Percentiles rank a stretch among this genome's conserved stretches.
phyloP scores from a whole-genome alignment of 2,329 filamentous ascomycete genomes.

The Cladosporium colombiae region DNA sequence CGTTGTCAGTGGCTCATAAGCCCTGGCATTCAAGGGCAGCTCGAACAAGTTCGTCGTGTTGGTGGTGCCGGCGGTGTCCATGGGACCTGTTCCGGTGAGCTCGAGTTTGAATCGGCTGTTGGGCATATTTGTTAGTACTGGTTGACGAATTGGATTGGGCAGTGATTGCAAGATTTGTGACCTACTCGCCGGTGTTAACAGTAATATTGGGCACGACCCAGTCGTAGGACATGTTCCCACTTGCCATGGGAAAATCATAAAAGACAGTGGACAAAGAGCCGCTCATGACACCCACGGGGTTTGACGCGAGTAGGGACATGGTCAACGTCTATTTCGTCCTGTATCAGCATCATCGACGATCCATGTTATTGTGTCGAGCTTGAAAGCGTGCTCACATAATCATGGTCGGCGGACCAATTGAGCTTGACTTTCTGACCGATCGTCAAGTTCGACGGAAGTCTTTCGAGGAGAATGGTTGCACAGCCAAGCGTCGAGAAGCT shows the following conservation, averaged over 20 bases:
- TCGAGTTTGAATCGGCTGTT: not conserved
- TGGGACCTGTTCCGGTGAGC: not conserved
- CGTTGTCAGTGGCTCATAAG: not conserved
- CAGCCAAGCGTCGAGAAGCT: not conserved
- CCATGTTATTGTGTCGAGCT: not conserved
- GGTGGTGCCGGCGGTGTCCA: not conserved
- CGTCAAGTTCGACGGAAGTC: not conserved
- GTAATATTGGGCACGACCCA: not conserved
- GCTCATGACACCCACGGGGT: not conserved
- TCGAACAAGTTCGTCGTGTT: not conserved
- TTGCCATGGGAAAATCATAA: not conserved
- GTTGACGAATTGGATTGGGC: not conserved
- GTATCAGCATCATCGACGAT: not conserved
- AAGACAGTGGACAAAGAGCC: not conserved
- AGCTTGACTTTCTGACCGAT: not conserved
- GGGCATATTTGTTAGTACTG: not conserved
- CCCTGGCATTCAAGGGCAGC: not conserved
- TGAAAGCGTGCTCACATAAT: not conserved
- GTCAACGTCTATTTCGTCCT: not conserved
- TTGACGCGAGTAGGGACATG: not conserved
- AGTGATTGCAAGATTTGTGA: not conserved
- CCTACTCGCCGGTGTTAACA: not conserved
- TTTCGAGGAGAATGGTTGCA: not conserved
- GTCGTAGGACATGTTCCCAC: constrained; percentile 5
- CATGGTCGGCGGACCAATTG: not conserved